Evolutionary conservation across 2,329 filamentous ascomycete genomes (phyloP).

Genomic region (Eutypa lata): DNA sequence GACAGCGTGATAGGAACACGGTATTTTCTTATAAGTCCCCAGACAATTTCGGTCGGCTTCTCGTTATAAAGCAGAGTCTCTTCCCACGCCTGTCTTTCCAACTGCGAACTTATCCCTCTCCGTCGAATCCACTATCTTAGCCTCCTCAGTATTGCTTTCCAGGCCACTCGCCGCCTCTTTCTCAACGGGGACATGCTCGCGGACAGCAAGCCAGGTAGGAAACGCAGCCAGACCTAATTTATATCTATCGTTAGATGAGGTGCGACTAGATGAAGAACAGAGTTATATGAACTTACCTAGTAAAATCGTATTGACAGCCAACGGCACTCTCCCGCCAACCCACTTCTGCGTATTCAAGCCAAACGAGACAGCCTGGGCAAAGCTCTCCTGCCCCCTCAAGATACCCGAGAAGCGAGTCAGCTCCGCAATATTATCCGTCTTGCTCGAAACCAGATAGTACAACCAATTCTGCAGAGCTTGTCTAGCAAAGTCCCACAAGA

Average conservation of each 20-base stretch:
- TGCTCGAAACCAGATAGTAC: slow-evolving; percentile 53
- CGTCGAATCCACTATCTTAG: slow-evolving; percentile 5
- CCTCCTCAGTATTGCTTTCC: slow-evolving; percentile 13
- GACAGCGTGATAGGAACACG: too few relatives aligned
- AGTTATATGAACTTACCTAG: slow-evolving; percentile 25
- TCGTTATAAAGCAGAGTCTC: slow-evolving; percentile 5
- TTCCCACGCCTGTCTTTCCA: slow-evolving; percentile 9
- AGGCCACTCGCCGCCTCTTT: slow-evolving; percentile 5
- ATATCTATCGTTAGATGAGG: neutral
- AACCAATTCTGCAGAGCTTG: slow-evolving; percentile 55
- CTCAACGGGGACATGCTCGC: slow-evolving; percentile 26
- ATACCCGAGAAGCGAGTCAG: slow-evolving; percentile 39
- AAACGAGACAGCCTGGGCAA: slow-evolving; percentile 36
- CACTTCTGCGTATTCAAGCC: slow-evolving; percentile 37
- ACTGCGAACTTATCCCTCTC: slow-evolving; percentile 16
- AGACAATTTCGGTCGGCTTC: too few relatives aligned
- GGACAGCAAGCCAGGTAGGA: slow-evolving; percentile 31
- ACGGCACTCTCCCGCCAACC: slow-evolving; percentile 34
- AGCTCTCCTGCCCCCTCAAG: slow-evolving; percentile 38
- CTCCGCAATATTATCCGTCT: slow-evolving; percentile 55
- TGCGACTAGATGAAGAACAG: neutral
- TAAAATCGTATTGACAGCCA: slow-evolving; percentile 37
- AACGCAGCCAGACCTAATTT: slow-evolving; percentile 21
- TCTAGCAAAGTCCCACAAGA: slow-evolving; percentile 57
- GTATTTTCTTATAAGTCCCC: too few relatives aligned